Evolutionary conservation across 345 rosid species (phyloP).

Genomic region (Gossypium mustelinum): DNA sequence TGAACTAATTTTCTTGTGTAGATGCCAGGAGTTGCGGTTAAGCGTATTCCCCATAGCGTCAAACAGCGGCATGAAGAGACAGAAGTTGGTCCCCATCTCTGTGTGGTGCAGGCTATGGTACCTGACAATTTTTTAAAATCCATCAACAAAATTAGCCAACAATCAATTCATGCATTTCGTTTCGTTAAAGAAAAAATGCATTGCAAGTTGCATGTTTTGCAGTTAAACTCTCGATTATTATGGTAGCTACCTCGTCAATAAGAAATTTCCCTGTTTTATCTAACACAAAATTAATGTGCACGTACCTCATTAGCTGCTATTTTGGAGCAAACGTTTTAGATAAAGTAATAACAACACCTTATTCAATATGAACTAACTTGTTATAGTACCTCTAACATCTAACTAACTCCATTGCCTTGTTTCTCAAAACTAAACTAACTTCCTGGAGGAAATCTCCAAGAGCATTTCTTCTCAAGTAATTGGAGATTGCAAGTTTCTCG

Average conservation of each 20-base stretch:
- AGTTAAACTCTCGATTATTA: background rate
- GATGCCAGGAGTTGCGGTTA: slow-evolving; percentile 67
- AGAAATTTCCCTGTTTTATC: background rate
- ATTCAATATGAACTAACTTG: background rate
- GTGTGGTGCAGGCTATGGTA: slow-evolving; percentile 85
- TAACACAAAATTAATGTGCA: background rate
- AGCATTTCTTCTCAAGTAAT: background rate
- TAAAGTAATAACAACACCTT: background rate
- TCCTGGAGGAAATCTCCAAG: background rate
- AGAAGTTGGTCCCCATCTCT: slow-evolving; percentile 74
- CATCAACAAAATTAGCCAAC: background rate
- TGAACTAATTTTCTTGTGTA: slow-evolving; percentile 46
- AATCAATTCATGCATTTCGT: background rate
- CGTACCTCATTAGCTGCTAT: background rate
- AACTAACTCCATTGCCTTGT: background rate
- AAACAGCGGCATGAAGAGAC: slow-evolving; percentile 93
- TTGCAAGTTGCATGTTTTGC: background rate
- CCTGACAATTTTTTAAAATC: slow-evolving; percentile 31
- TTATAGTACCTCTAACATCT: background rate
- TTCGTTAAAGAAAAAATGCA: background rate
- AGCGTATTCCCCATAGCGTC: slow-evolving; percentile 75
- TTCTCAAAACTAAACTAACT: background rate
- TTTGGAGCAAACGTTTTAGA: background rate
- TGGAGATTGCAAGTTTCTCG: background rate
- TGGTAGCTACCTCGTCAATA: background rate